These are phyloP conservation scores for Trifolium repens DNA, from an alignment of 306 rosid species.

Conservation along the genomic window DNA sequence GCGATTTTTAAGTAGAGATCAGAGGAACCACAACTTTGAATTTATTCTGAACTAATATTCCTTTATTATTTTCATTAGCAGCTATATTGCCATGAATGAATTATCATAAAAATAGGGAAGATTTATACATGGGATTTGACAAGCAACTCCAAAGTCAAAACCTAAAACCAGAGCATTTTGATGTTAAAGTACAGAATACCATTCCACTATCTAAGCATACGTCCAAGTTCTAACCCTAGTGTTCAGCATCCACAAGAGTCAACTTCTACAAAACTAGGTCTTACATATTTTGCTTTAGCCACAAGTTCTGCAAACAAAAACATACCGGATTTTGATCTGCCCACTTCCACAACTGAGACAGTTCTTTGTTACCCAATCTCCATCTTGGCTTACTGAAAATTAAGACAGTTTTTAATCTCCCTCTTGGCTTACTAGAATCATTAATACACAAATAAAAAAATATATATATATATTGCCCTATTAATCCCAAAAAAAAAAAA, in stretches of 20 bases:
- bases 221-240: neutral
- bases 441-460: conserved; percentile 8
- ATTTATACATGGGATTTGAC: neutral
- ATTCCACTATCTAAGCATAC: conserved; percentile 24
- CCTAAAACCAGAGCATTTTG: neutral
- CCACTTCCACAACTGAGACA: conserved; percentile 98
- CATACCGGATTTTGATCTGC: conserved; percentile 97
- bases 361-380: conserved; percentile 96
- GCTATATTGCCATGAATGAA: conserved; percentile 2
- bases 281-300: conserved; percentile 21
- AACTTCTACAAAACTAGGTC: conserved; percentile 18
- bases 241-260: conserved; percentile 33
- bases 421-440: conserved; percentile 60
- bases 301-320: conserved; percentile 16
- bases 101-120: conserved; percentile 25
- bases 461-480: no score
- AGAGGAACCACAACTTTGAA: conserved; percentile 7
- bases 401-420: conserved; percentile 57
- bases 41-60: neutral
- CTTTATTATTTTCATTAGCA: neutral
- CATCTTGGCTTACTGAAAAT: conserved; percentile 81
- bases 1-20: neutral
- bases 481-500: no score
- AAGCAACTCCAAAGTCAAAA: conserved; percentile 30
- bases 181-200: conserved; percentile 8